Base-by-base conservation (phyloP, 805 yeast species). In the Isabelozyma rhagii region DNA sequence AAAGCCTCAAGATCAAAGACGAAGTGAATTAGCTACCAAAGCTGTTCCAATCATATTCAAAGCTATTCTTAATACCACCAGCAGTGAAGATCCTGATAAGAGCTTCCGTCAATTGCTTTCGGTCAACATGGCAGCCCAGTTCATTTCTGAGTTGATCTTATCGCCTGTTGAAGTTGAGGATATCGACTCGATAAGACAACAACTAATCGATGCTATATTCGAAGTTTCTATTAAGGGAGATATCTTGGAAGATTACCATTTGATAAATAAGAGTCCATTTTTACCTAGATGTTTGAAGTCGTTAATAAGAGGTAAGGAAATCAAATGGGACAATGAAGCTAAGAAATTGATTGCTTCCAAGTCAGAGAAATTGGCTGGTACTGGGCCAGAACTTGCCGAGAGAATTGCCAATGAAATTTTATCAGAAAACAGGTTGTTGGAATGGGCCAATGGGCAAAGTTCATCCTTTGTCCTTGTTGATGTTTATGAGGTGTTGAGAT, bases 401-500 rank as follows among this genome's bases (percentile, higher is more conserved):
- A 77, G 69, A 54, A 77, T 82, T 44, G 71, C 68, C 13, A 79
- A 78, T 45, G 81, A 84, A 36, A 79, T 86, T 14, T 75, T 78
- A 52, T 76, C 74, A 31, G 76, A 54, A 41, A 54, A 80, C 47
- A 64, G 66, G 21, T 68, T 89, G 38, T 70, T 69, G 38, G 74
- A 71, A 50, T 93, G 97, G 97, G 79, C 86, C 42, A 49, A 61
- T 28, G 74, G 77, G 43, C 80, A 80, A 53, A 75, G 81, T 41
- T 89, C 94, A 40, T 82, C 96, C 14, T 93, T 93, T 63, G 88
- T 89, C 14, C 74, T 92, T 47, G 92, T 89, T 45, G 82, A 96
- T 0, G 69, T 90, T n/a, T 79, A 76, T 57, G 97, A 93, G 69
- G 78, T 79, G 28, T 74, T 87, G 59, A 69, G 72, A 46, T 74